A percentile compares a stretch with the other conserved stretches of the same genome.
Evolutionary conservation across 2,329 filamentous ascomycete species (phyloP).

Genomic region (Immersiporthe knoxdaviesiana): DNA sequence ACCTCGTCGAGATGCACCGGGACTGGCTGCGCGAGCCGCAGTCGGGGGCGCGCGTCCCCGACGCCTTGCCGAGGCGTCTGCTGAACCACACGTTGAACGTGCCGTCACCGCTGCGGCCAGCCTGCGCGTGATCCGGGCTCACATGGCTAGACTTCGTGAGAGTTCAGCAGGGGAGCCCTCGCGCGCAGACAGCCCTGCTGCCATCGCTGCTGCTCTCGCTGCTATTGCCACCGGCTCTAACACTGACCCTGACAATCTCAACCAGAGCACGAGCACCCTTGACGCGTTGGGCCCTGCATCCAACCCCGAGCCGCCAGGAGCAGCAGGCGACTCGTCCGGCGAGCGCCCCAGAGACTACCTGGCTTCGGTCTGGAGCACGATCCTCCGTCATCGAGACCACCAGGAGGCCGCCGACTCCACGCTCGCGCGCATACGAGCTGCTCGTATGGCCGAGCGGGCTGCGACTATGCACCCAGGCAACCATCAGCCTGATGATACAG

Average conservation of each 20-base stretch:
- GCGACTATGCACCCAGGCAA: slow-evolving; percentile 21
- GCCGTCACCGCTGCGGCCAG: neutral
- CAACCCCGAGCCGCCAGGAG: slow-evolving; percentile 22
- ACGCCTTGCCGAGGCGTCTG: slow-evolving; percentile 20
- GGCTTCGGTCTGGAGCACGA: slow-evolving; percentile 28
- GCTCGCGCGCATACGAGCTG: slow-evolving; percentile 25
- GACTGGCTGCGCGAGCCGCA: slow-evolving; percentile 38
- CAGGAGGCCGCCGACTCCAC: slow-evolving; percentile 7
- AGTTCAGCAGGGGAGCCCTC: neutral
- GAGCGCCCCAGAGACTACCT: slow-evolving; percentile 25
- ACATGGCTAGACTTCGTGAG: neutral
- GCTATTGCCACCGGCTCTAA: slow-evolving; percentile 18
- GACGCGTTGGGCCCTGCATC: slow-evolving; percentile 13
- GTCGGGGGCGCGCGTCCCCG: slow-evolving; percentile 26
- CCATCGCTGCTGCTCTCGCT: too few relatives aligned
- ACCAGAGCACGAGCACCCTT: slow-evolving; percentile 24
- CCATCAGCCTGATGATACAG: slow-evolving; percentile 58
- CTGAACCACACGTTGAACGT: neutral
- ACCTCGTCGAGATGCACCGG: slow-evolving; percentile 44
- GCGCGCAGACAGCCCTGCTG: neutral
- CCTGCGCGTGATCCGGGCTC: neutral
- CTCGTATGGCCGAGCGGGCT: slow-evolving; percentile 21
- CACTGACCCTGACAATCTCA: slow-evolving; percentile 22
- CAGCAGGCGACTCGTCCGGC: slow-evolving; percentile 17
- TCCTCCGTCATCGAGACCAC: slow-evolving; percentile 24